Evolutionary conservation across 805 yeast species (phyloP), one percentile per base, ranked within the genome.

Genomic region (Saturnispora galanensis): DNA sequence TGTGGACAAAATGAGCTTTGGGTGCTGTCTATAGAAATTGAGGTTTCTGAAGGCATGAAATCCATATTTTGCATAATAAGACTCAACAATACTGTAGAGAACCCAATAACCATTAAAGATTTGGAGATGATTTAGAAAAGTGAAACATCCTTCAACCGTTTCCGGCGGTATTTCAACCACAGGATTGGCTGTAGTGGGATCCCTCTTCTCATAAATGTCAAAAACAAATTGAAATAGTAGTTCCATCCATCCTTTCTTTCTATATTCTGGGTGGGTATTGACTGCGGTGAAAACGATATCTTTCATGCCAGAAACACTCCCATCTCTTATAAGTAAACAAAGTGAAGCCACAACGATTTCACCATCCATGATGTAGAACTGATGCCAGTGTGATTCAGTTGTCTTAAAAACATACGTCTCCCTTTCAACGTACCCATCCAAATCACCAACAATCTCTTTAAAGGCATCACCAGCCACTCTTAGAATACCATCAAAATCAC

Each of bases 201-300:
- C 13, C 2, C 12, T 16, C n/a, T 18, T 18, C 31, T 44, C 43
- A 15, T 44, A 38, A 10, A 44, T 30, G 15, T 17, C 3, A 13
- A 43, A 9, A 3, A 18, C 12, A 9, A 28, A 33, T 12, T 12
- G 30, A 28, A 44, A 10, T n/a, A 38, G 13, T 16, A n/a, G 8
- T 12, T 44, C 36, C 42, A 44, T 44, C 28, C 38, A 34, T 11
- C 42, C 47, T 13, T 21, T 15, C 28, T 39, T 44, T 28, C 47
- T 28, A 13, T 39, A 44, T 4, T 39, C 15, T 33, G 38, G 21
- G 13, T 15, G 29, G 16, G 42, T 44, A 33, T 33, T 38, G 3
- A 44, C 39, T 6, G 13, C 17, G 3, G 43, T 29, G 12, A 44
- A 10, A 26, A 30, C n/a, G 12, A 39, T 31, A 16, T 45, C 42